Conservation (phyloP, 169 alveolate genomes). For the Plasmodium yoelii region DNA sequence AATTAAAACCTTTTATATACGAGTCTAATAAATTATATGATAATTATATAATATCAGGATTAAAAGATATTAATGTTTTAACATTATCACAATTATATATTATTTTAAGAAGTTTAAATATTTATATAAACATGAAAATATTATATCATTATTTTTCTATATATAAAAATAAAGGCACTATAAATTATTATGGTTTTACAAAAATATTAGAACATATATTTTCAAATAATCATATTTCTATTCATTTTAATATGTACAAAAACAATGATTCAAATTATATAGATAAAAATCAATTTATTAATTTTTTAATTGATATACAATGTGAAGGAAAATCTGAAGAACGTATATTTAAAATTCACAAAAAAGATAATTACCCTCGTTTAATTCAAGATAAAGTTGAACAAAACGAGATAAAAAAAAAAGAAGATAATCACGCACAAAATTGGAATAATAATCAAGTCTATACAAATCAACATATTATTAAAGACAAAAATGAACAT, state of each 20-base stretch:
- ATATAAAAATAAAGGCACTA: constrained; percentile 72
- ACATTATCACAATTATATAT: constrained; percentile 72
- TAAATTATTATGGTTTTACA: constrained; percentile 72
- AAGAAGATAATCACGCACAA: not conserved
- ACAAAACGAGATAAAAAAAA: too few species aligned
- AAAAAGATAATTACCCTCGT: not conserved
- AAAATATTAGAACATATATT: constrained; percentile 75
- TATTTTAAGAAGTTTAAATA: constrained; percentile 71
- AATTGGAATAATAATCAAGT: not conserved
- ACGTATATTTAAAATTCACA: constrained; percentile 17
- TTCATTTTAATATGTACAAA: constrained; percentile 58
- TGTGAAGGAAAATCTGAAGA: constrained; percentile 76
- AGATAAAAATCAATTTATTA: constrained; percentile 61
- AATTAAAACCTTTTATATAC: constrained; percentile 46
- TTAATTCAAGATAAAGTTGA: too few species aligned
- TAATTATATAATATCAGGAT: constrained; percentile 72
- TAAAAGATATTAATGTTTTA: constrained; percentile 69
- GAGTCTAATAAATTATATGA: constrained; percentile 69
- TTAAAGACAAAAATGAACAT: not conserved
- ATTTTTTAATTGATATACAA: constrained; percentile 63
- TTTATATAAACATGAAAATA: constrained; percentile 72
- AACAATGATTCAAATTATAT: constrained; percentile 35
- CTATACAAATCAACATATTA: not conserved
- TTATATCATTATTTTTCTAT: constrained; percentile 75
- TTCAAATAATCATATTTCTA: constrained; percentile 65